These are phyloP conservation scores for Ascosphaera acerosa DNA, from an alignment of 2,329 filamentous ascomycete species.

Conservation along the genomic window DNA sequence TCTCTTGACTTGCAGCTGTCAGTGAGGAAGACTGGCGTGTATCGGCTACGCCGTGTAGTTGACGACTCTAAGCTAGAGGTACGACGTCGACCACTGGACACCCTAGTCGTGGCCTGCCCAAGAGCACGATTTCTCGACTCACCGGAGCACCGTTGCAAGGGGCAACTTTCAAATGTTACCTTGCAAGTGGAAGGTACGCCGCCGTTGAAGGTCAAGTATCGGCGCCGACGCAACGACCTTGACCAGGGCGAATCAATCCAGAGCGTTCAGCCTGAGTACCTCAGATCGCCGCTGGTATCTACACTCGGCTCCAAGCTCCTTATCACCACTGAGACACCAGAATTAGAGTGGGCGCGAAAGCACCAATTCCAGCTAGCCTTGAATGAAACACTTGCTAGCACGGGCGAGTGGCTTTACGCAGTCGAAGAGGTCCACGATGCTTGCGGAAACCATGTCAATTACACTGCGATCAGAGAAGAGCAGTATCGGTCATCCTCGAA, in stretches of 20 bases:
- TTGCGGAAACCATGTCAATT: constrained; percentile 65
- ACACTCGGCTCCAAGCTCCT: constrained; percentile 32
- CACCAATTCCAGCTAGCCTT: constrained; percentile 55
- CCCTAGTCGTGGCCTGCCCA: constrained; percentile 68
- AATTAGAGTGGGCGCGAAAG: constrained; percentile 53
- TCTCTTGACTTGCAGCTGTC: constrained; percentile 45
- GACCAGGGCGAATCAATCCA: constrained; percentile 74
- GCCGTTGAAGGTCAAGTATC: constrained; percentile 80
- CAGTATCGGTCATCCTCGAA: constrained; percentile 33
- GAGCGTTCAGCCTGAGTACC: constrained; percentile 73
- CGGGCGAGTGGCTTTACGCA: constrained; percentile 69
- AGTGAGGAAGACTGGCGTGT: constrained; percentile 69
- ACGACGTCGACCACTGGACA: constrained; percentile 46
- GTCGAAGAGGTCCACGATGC: constrained; percentile 83
- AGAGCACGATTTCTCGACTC: constrained; percentile 45
- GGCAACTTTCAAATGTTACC: constrained; percentile 64
- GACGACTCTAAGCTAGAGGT: constrained; percentile 91
- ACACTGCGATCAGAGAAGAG: constrained; percentile 38
- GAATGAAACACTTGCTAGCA: constrained; percentile 63
- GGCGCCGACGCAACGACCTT: constrained; percentile 59
- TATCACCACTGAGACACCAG: constrained; percentile 24
- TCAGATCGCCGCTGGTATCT: constrained; percentile 49
- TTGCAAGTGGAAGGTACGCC: constrained; percentile 72
- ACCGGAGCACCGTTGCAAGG: constrained; percentile 46
- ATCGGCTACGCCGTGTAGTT: constrained; percentile 59